These are phyloP conservation scores for Stenocarpella maydis DNA, from an alignment of 2,329 filamentous ascomycete species.

Conservation along the genomic window DNA sequence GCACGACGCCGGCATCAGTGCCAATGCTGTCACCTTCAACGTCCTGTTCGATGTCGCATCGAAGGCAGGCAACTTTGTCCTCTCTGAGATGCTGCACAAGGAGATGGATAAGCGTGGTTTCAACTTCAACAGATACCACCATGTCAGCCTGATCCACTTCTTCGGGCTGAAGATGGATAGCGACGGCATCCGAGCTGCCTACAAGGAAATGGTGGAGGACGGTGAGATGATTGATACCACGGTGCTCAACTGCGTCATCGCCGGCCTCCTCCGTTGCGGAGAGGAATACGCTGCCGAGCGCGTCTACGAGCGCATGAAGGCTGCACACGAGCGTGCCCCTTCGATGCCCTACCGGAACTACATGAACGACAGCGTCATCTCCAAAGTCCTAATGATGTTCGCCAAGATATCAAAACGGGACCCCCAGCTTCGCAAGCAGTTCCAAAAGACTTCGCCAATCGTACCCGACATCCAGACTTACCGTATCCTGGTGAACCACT, in stretches of 20 bases:
- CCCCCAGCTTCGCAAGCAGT: slow-evolving; percentile 58
- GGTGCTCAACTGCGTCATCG: slow-evolving; percentile 86
- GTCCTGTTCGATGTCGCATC: slow-evolving; percentile 89
- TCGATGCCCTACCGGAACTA: slow-evolving; percentile 56
- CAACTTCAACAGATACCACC: slow-evolving; percentile 78
- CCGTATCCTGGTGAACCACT: slow-evolving; percentile 79
- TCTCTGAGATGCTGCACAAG: slow-evolving; percentile 84
- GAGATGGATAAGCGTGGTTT: slow-evolving; percentile 80
- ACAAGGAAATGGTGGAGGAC: slow-evolving; percentile 81
- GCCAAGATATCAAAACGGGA: slow-evolving; percentile 61
- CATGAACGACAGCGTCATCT: slow-evolving; percentile 58
- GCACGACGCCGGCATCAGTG: slow-evolving; percentile 67
- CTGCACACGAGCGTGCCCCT: slow-evolving; percentile 53
- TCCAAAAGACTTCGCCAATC: slow-evolving; percentile 71
- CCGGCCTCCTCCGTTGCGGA: slow-evolving; percentile 77
- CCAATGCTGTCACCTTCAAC: slow-evolving; percentile 87
- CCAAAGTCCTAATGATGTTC: slow-evolving; percentile 65
- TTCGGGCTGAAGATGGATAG: slow-evolving; percentile 79
- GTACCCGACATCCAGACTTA: slow-evolving; percentile 82
- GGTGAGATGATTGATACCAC: slow-evolving; percentile 90
- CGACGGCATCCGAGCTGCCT: slow-evolving; percentile 77
- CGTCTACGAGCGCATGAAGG: slow-evolving; percentile 87
- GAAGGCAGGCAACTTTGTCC: slow-evolving; percentile 81
- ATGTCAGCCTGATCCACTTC: slow-evolving; percentile 84
- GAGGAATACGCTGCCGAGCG: slow-evolving; percentile 81